These are phyloP conservation scores for Cubamyces lactineus DNA, from an alignment of 768 basidiomycete species.

Conservation along the genomic window DNA sequence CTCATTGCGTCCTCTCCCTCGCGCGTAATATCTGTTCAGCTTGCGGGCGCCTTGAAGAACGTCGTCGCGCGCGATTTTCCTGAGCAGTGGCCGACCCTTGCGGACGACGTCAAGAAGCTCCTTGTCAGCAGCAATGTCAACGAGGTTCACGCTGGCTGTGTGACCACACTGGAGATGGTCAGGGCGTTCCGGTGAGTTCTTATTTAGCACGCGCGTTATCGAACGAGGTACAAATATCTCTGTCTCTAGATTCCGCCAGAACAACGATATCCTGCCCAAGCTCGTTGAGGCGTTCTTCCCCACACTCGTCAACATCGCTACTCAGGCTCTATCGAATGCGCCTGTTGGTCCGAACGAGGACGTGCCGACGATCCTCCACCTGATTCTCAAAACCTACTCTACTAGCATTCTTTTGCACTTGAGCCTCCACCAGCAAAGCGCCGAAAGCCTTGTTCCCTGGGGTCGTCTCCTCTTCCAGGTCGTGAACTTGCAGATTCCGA, in stretches of 20 bases:
- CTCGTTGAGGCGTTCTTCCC: conserved; percentile 73
- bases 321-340: conserved; percentile 65
- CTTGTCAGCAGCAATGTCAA: conserved; percentile 64
- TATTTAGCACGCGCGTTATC: too few species aligned
- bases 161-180: conserved; percentile 77
- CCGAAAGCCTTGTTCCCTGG: conserved; percentile 84
- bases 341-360: conserved; percentile 65
- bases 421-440: conserved; percentile 70
- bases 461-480: conserved; percentile 80
- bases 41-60: conserved; percentile 72
- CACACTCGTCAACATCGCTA: conserved; percentile 72
- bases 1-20: conserved; percentile 71
- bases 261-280: conserved; percentile 57
- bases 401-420: conserved; percentile 78
- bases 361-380: conserved; percentile 81
- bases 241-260: conserved; percentile 66
- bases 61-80: conserved; percentile 81
- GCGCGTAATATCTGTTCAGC: conserved; percentile 71
- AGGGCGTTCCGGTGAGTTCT: conserved; percentile 70
- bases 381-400: conserved; percentile 87
- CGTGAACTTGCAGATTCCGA: conserved; percentile 71
- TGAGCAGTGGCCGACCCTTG: conserved; percentile 67
- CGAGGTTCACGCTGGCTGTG: conserved; percentile 81
- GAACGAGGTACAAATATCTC: not conserved
- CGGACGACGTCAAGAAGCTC: conserved; percentile 68